Evolutionary conservation across 1,284 basidiomycete species (phyloP), one percentile per base, ranked within the genome.

Genomic region (Lignosus rhinocerotis): DNA sequence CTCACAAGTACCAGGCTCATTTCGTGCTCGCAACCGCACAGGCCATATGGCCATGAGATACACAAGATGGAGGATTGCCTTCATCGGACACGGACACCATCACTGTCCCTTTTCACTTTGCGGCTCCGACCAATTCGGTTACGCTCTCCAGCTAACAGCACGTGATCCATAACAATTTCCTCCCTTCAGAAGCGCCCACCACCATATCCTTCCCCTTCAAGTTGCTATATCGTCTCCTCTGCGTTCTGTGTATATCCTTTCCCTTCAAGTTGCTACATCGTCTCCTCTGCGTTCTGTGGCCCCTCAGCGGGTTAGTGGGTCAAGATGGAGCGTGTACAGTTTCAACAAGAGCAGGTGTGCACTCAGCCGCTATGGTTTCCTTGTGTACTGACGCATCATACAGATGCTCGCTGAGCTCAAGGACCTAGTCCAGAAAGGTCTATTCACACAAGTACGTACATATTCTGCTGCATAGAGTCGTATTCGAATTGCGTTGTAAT

Each of bases 331-430:
- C 85, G 94, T 64, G 94, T 97, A 0, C 92, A 96, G 67, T 96
- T 92, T 69, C 88, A 96, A 76, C 92, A 96, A 73, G 95, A 97
- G 87, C 88, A 94, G 79, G 86, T 80, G 58, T 55, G 76, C 46
- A 1, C 6, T 5, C 7, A 6, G 30, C 46, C 25, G 25, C 25
- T 25, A 25, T 7, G 4, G 33, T 21, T 21, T 17, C 2, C 36
- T 31, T 17, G 42, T 5, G 34, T 1, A 10, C 11, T 50, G 45
- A 32, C 31, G 7, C 38, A 45, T 48, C 41, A 60, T 32, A 61
- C 41, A 90, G 86, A 96, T 96, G 84, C 90, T 97, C 82, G 86
- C 91, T 56, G 95, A 98, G 86, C 90, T 98, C 68, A 95, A 94
- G 76, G 94, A 97, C 75, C 82, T 98, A 25, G 87, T 93, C 65